Base-by-base conservation (phyloP, 352 stramenopile species). In the Globisporangium paddicum region DNA sequence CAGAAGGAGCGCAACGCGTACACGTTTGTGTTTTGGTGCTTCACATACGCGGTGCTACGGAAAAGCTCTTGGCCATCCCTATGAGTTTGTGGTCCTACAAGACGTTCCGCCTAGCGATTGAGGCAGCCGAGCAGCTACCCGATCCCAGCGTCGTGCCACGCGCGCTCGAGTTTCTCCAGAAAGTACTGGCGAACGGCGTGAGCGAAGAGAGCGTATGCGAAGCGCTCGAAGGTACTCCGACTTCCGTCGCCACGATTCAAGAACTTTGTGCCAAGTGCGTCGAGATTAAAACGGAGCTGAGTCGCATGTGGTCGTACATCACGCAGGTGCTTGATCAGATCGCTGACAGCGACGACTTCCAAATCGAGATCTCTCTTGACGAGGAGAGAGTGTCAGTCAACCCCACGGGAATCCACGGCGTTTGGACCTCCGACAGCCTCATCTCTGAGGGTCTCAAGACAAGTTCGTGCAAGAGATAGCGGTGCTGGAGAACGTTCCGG, bases 401-500 rank as follows among this genome's bases (percentile, higher is more conserved):
- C 11, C 38, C 52, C 1, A 34, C 37, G 25, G 46, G 46, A 18
- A 38, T 63, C 8, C 30, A 63, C 37, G 57, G 35, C 35, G 13
- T 32, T 10, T 83, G 66, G 60, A 64, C 76, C 26, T 77, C 67
- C 32, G 71, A 77, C 23, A 52, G 57, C 2, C 14, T 73, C 5
- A 54, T 87, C n/a, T 19, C 50, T 0, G 44, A 58, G 1, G 46
- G 67, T 0, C 26, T 77, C 11, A 73, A 68, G 18, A 21, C 10
- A 13, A 67, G 52, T 77, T 86, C 28, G 48, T 60, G 1, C 23
- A 2, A 0, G 46, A 81, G 42, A 62, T 81, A 11, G 55, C 26
- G 0, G 41, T 38, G 11, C 45, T 85, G 9, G 75, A 84, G 40
- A 63, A 76, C 28, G 65, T 79, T 2, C 57, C 68, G 1, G 73